Evolutionary conservation across 768 basidiomycete genomes (phyloP).

Genomic region (Trametes sanguinea): DNA sequence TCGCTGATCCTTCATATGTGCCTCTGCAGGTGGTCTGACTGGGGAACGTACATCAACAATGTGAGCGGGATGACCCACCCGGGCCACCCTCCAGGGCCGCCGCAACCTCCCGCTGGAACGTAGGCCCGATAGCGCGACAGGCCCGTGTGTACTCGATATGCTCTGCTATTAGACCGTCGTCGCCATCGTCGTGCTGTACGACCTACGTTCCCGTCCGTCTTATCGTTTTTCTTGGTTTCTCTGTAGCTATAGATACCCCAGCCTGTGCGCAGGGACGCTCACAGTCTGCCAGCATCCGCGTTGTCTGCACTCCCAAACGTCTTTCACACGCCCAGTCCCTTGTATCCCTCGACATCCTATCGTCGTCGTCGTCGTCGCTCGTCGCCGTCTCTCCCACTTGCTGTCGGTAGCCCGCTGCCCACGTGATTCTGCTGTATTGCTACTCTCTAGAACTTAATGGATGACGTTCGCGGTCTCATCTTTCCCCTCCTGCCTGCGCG

Average conservation of each 20-base stretch:
- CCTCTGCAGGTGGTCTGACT: conserved; percentile 28
- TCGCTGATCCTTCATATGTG: background rate
- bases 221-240: background rate
- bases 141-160: background rate
- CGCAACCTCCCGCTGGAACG: background rate
- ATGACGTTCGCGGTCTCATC: background rate
- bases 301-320: too few species aligned
- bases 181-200: background rate
- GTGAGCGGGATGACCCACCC: conserved; percentile 25
- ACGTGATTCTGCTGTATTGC: background rate
- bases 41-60: conserved; percentile 31
- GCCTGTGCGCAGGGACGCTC: background rate
- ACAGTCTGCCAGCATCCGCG: background rate
- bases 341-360: too few species aligned
- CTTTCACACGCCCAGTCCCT: too few species aligned
- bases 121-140: background rate
- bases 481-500: background rate
- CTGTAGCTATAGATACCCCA: conserved; percentile 13
- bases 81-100: conserved; percentile 9
- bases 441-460: too few species aligned
- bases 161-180: background rate
- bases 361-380: too few species aligned
- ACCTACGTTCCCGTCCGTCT: background rate
- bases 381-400: too few species aligned
- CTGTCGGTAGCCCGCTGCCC: too few species aligned